Conservation (phyloP, 73 alveolate species). For the Paramecium caudatum region DNA sequence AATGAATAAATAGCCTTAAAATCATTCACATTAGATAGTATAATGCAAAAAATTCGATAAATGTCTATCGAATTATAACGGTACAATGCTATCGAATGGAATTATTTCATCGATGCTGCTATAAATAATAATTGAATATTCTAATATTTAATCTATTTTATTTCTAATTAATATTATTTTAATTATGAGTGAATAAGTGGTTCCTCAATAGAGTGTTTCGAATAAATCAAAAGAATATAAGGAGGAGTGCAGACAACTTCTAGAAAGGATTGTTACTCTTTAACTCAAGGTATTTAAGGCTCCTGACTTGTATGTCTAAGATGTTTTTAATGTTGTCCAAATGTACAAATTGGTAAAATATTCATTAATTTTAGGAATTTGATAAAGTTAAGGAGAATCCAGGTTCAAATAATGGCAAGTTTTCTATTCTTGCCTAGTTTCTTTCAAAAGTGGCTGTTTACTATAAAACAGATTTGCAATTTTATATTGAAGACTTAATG, state of each 20-base stretch:
- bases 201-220: not conserved
- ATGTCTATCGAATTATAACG: constrained; percentile 85
- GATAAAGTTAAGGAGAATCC: constrained; percentile 69
- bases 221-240: constrained; percentile 55
- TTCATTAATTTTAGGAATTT: constrained; percentile 25
- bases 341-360: not conserved
- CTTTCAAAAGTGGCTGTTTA: constrained; percentile 69
- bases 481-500: constrained; percentile 62
- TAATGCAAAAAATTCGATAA: constrained; percentile 73
- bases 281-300: constrained; percentile 56
- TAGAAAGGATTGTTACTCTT: constrained; percentile 24
- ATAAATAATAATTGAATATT: constrained; percentile 65
- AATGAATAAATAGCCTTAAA: constrained; percentile 21
- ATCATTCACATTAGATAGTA: constrained; percentile 71
- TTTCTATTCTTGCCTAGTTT: constrained; percentile 41
- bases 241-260: constrained; percentile 35
- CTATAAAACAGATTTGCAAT: constrained; percentile 64
- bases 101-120: constrained; percentile 84
- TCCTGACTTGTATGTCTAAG: constrained; percentile 74
- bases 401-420: constrained; percentile 59
- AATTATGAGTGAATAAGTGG: not conserved
- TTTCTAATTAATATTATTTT: too few species aligned
- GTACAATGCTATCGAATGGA: constrained; percentile 87
- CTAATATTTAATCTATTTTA: constrained; percentile 13
- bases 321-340: constrained; percentile 47